Percentiles rank a stretch among this genome's conserved stretches.
phyloP scores from a whole-genome alignment of 1,284 basidiomycete species.

The Trametes pubescens region DNA sequence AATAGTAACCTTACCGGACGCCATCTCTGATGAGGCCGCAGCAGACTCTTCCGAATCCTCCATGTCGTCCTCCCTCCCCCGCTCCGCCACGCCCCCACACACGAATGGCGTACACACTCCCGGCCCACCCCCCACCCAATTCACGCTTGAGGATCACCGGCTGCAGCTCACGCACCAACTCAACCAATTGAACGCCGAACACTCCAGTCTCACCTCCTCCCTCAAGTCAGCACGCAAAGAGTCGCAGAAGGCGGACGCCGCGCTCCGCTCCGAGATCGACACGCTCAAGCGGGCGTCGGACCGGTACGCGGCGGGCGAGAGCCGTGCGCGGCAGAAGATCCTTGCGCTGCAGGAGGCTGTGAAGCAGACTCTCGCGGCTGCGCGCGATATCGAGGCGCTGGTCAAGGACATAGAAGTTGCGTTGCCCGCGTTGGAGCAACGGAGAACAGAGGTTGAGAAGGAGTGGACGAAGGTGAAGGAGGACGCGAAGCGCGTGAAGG shows the following conservation, averaged over 20 bases:
- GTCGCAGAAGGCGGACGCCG: conserved; percentile 76
- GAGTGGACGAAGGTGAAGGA: conserved; percentile 52
- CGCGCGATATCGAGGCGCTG: conserved; percentile 62
- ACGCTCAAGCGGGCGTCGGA: conserved; percentile 76
- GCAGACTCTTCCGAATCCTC: conserved; percentile 22
- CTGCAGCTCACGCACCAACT: conserved; percentile 68
- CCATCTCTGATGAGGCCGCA: conserved; percentile 22
- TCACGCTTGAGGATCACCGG: conserved; percentile 66
- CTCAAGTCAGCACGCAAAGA: conserved; percentile 77
- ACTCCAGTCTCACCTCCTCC: conserved; percentile 62
- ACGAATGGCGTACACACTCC: conserved; percentile 20
- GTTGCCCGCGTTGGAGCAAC: conserved; percentile 55
- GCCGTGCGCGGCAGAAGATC: conserved; percentile 75
- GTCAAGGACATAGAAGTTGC: conserved; percentile 59
- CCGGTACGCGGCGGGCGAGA: conserved; percentile 69
- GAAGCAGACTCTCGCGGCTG: conserved; percentile 68
- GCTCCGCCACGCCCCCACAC: conserved; percentile 21
- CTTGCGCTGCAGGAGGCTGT: conserved; percentile 80
- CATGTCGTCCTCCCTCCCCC: conserved; percentile 24
- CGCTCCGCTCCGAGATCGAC: conserved; percentile 78
- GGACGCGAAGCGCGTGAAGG: conserved; percentile 43
- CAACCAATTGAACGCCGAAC: conserved; percentile 61
- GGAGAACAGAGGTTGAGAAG: conserved; percentile 54
- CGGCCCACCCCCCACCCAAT: conserved; percentile 19
- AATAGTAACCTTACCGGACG: conserved; percentile 19